Conservation (phyloP, 495 filamentous ascomycete species). For the Neurospora sp. region DNA sequence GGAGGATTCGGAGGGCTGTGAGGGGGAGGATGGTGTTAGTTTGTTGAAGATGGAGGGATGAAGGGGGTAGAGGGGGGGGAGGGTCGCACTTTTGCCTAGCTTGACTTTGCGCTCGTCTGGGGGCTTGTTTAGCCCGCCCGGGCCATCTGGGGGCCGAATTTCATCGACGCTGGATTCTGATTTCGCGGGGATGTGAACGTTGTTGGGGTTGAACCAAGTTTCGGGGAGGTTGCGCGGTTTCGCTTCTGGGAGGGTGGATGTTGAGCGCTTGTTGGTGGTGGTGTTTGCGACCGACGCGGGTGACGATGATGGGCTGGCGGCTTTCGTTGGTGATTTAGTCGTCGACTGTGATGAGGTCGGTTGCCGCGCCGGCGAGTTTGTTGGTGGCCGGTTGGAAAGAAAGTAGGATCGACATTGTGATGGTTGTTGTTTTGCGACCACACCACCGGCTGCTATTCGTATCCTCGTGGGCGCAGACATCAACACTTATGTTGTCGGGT, state of each 20-base stretch:
- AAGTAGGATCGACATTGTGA: background rate
- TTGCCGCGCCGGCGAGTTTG: background rate
- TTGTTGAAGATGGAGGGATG: background rate
- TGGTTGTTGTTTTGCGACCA: background rate
- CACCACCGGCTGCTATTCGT: background rate
- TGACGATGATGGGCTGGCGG: conserved; percentile 8
- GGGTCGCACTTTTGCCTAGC: conserved; percentile 80
- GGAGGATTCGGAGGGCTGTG: conserved; percentile 73
- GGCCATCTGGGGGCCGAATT: background rate
- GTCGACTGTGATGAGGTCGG: background rate
- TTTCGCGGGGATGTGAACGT: background rate
- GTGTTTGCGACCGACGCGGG: conserved; percentile 2
- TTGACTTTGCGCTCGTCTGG: conserved; percentile 76
- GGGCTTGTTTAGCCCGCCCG: conserved; percentile 16
- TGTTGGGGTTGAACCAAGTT: background rate
- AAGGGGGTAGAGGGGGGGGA: background rate
- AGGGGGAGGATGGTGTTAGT: background rate
- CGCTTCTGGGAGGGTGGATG: background rate
- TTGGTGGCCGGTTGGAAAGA: background rate
- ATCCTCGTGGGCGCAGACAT: conserved; percentile 13
- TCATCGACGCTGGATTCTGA: conserved; percentile 1
- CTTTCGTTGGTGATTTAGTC: background rate
- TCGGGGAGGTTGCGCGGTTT: conserved; percentile 2
- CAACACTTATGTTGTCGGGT: background rate
- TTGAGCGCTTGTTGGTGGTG: conserved; percentile 9